Conservation (phyloP, 768 basidiomycete species). For the Pleurotus tuoliensis region DNA sequence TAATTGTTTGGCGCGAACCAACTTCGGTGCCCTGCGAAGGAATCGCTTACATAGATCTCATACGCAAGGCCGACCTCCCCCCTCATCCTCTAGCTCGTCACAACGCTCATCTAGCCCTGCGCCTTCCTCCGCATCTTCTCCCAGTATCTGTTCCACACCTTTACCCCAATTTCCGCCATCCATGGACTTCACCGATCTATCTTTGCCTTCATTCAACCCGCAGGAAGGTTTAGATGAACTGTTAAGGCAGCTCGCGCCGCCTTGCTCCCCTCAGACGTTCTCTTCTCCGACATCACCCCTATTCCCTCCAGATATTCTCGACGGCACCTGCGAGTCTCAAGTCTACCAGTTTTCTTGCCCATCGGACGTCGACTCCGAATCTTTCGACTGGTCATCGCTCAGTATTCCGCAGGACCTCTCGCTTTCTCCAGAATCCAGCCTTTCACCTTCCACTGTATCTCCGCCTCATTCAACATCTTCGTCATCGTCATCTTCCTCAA, state of each 20-base stretch:
- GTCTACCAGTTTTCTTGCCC: slow-evolving; percentile 4
- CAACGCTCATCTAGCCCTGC: slow-evolving; percentile 4
- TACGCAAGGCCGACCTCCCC: not conserved
- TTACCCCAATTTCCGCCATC: not conserved
- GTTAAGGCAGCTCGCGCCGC: not conserved
- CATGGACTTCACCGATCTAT: not conserved
- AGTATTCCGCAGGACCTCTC: not conserved
- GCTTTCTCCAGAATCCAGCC: not conserved
- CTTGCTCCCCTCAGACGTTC: not conserved
- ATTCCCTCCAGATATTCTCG: slow-evolving; percentile 3
- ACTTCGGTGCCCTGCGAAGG: slow-evolving; percentile 1
- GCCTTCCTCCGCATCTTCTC: not conserved
- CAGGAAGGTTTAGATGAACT: not conserved
- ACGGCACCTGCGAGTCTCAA: not conserved
- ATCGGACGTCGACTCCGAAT: slow-evolving; percentile 4
- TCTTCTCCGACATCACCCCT: not conserved
- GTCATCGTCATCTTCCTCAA: not conserved
- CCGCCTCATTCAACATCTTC: not conserved
- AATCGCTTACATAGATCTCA: slow-evolving; percentile 3
- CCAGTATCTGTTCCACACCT: not conserved
- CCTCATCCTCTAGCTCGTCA: slow-evolving; percentile 1
- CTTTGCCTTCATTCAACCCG: not conserved
- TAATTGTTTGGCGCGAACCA: slow-evolving; percentile 15
- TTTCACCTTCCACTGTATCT: not conserved
- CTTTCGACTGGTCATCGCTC: slow-evolving; percentile 5